phyloP scores from a whole-genome alignment of 768 basidiomycete genomes.

The Mycena leptocephala region DNA sequence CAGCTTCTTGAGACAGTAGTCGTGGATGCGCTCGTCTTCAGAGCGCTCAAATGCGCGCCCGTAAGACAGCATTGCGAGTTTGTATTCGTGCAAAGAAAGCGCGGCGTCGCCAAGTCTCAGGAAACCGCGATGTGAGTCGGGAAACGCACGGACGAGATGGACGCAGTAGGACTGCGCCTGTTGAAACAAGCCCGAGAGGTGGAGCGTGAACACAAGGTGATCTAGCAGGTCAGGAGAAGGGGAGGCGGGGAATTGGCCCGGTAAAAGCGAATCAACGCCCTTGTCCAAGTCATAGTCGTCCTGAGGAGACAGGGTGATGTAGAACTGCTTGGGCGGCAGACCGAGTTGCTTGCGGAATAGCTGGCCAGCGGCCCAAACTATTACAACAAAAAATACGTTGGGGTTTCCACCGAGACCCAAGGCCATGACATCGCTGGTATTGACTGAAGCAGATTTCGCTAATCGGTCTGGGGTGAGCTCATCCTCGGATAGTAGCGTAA shows the following conservation, averaged over 20 bases:
- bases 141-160: slow-evolving; percentile 48
- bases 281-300: slow-evolving; percentile 65
- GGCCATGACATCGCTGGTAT: slow-evolving; percentile 46
- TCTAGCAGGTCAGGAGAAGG: slow-evolving; percentile 57
- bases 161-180: slow-evolving; percentile 52
- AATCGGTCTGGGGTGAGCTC: slow-evolving; percentile 35
- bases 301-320: slow-evolving; percentile 63
- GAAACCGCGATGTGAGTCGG: slow-evolving; percentile 62
- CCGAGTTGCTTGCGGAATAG: slow-evolving; percentile 64
- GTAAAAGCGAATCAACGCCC: slow-evolving; percentile 62
- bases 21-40: slow-evolving; percentile 52
- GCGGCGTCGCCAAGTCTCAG: slow-evolving; percentile 67
- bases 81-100: slow-evolving; percentile 49
- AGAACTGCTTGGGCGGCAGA: slow-evolving; percentile 69
- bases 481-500: slow-evolving; percentile 12
- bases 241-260: slow-evolving; percentile 47
- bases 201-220: slow-evolving; percentile 64
- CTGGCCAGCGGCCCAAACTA: slow-evolving; percentile 73
- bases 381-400: slow-evolving; percentile 61
- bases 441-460: slow-evolving; percentile 16
- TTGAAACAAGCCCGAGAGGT: slow-evolving; percentile 53
- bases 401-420: slow-evolving; percentile 60
- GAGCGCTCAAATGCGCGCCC: slow-evolving; percentile 62
- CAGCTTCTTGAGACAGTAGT: slow-evolving; percentile 65
- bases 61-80: slow-evolving; percentile 72